Conservation (phyloP, 306 rosid species). For the Trichosanthes cucumerina region DNA sequence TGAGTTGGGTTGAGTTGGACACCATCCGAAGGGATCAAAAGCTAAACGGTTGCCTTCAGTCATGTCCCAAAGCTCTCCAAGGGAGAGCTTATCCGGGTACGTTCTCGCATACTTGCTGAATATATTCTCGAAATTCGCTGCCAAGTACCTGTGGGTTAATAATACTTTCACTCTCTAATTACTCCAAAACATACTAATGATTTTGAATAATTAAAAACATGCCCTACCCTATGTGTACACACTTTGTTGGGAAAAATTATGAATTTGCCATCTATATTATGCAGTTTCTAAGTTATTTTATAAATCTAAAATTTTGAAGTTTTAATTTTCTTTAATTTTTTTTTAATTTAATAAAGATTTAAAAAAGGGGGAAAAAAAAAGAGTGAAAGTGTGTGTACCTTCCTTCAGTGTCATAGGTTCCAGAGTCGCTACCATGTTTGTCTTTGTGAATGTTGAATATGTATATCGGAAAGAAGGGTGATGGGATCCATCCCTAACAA, state of each 20-base stretch:
- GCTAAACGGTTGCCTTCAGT: constrained; percentile 59
- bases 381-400: constrained; percentile 21
- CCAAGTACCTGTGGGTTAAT: constrained; percentile 28
- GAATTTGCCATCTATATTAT: too few relatives aligned
- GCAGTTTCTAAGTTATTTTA: too few relatives aligned
- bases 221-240: too few relatives aligned
- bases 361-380: too few relatives aligned
- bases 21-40: constrained; percentile 71
- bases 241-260: too few relatives aligned
- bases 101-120: constrained; percentile 67
- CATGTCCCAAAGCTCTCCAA: constrained; percentile 69
- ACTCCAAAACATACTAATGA: too few relatives aligned
- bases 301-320: too few relatives aligned
- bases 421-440: constrained; percentile 86
- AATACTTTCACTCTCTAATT: too few relatives aligned
- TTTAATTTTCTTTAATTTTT: too few relatives aligned
- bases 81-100: constrained; percentile 47
- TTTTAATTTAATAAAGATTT: too few relatives aligned
- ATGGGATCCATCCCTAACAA: constrained; percentile 63
- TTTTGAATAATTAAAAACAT: too few relatives aligned
- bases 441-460: constrained; percentile 49
- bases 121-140: constrained; percentile 54
- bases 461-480: constrained; percentile 65
- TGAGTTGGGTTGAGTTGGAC: background rate
- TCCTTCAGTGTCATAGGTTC: constrained; percentile 79